A percentile compares a stretch with the other conserved stretches of the same genome.
phyloP scores from a whole-genome alignment of 805 yeast genomes.

The Candida pseudofarinosa region DNA sequence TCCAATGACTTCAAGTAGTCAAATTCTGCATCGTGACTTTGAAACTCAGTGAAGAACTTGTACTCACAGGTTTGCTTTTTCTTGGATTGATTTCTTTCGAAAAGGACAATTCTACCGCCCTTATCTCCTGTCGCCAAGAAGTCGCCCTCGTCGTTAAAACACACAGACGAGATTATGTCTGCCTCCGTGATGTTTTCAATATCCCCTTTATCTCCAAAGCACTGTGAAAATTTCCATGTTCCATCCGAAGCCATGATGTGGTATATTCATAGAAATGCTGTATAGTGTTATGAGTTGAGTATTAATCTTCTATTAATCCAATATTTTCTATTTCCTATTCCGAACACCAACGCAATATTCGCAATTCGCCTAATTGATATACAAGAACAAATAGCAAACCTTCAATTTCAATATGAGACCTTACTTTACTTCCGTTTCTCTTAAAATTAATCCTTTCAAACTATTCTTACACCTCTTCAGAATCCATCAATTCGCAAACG shows the following conservation, averaged over 20 bases:
- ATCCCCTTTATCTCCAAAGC: slow-evolving; percentile 98
- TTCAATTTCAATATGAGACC: background rate
- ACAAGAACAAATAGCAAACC: background rate
- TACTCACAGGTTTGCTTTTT: slow-evolving; percentile 75
- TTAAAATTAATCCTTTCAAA: background rate
- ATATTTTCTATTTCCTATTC: background rate
- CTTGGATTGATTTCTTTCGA: slow-evolving; percentile 77
- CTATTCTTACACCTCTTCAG: background rate
- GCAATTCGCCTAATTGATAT: background rate
- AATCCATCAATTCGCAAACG: slow-evolving; percentile 1
- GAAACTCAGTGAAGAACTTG: slow-evolving; percentile 94
- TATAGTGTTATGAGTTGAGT: background rate
- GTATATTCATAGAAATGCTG: background rate
- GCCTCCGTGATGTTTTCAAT: slow-evolving; percentile 94
- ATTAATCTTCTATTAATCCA: background rate
- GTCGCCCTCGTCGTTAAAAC: slow-evolving; percentile 92
- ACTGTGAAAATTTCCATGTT: slow-evolving; percentile 86
- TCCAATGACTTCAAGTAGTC: slow-evolving; percentile 94
- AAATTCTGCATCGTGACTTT: slow-evolving; percentile 97
- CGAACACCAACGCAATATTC: background rate
- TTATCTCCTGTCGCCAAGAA: slow-evolving; percentile 97
- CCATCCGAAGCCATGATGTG: slow-evolving; percentile 16
- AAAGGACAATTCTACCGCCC: slow-evolving; percentile 95
- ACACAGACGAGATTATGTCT: slow-evolving; percentile 94
- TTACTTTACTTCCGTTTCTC: background rate